phyloP scores from a whole-genome alignment of 2,329 filamentous ascomycete species.

The Colletotrichum zoysiae region DNA sequence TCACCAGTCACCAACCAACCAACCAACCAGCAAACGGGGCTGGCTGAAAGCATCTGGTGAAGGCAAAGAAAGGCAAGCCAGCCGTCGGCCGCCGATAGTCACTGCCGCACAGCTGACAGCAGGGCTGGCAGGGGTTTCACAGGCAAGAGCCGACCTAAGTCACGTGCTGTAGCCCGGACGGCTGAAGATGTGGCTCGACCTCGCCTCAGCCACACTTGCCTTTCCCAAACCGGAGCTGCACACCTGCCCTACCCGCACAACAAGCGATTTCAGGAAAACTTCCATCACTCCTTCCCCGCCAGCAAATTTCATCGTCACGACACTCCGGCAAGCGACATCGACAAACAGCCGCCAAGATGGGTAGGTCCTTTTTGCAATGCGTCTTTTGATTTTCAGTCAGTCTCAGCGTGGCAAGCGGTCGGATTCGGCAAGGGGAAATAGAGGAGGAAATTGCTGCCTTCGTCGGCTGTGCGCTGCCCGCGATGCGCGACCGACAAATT shows the following conservation, averaged over 20 bases:
- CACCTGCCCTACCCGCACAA: conserved; percentile 42
- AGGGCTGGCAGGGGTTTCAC: too few species aligned
- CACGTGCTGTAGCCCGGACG: conserved; percentile 25
- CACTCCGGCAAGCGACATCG: conserved; percentile 43
- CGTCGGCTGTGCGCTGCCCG: conserved; percentile 15
- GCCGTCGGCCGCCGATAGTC: not conserved
- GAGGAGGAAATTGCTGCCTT: not conserved
- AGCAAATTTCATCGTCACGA: conserved; percentile 42
- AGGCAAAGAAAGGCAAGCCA: not conserved
- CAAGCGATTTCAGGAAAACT: conserved; percentile 41
- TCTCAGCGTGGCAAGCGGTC: conserved; percentile 23
- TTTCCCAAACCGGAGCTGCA: conserved; percentile 7
- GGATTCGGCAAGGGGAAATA: conserved; percentile 14
- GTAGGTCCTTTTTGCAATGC: conserved; percentile 35
- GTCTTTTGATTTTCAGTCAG: conserved; percentile 1
- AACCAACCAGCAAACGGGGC: not conserved
- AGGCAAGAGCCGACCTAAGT: not conserved
- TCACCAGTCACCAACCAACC: not conserved
- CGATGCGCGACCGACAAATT: conserved; percentile 31
- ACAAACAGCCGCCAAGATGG: conserved; percentile 45
- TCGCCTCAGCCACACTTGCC: conserved; percentile 31
- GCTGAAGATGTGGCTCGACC: conserved; percentile 23
- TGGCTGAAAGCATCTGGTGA: not conserved
- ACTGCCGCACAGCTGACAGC: not conserved
- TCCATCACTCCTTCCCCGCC: conserved; percentile 26